These are phyloP conservation scores for Strobilomyces dryophilus DNA, from an alignment of 768 basidiomycete species.

Conservation along the genomic window DNA sequence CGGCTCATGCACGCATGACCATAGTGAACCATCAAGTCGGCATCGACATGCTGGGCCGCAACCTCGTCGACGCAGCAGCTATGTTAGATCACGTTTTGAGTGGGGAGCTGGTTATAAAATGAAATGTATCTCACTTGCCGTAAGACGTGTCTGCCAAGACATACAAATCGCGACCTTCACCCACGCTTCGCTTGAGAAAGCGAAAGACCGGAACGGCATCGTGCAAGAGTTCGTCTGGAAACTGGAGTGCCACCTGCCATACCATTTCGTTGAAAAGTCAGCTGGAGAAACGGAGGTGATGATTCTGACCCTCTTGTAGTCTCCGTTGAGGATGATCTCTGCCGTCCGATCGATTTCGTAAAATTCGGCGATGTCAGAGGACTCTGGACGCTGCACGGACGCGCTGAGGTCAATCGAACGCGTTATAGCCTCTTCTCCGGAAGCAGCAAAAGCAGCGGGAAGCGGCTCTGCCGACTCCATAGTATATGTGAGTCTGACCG, in stretches of 20 bases:
- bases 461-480: constrained; percentile 4
- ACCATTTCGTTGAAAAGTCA: background rate
- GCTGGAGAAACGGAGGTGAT: background rate
- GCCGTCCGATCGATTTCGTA: constrained; percentile 75
- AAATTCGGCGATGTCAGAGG: constrained; percentile 51
- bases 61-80: constrained; percentile 97
- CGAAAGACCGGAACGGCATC: constrained; percentile 84
- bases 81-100: constrained; percentile 1
- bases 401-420: constrained; percentile 49
- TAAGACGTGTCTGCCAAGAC: constrained; percentile 98
- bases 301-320: constrained; percentile 63
- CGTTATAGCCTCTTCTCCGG: constrained; percentile 61
- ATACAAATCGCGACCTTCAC: constrained; percentile 58
- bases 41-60: constrained; percentile 89
- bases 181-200: constrained; percentile 50
- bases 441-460: constrained; percentile 43
- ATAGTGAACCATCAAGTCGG: constrained; percentile 90
- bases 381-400: constrained; percentile 28
- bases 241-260: constrained; percentile 81
- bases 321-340: constrained; percentile 51
- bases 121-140: constrained; percentile 59
- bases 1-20: constrained; percentile 94
- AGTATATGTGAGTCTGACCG: no score
- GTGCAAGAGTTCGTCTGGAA: constrained; percentile 88
- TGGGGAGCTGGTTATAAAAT: background rate